Evolutionary conservation across 495 filamentous ascomycete species (phyloP).

Genomic region (Elaphomyces granulatus): DNA sequence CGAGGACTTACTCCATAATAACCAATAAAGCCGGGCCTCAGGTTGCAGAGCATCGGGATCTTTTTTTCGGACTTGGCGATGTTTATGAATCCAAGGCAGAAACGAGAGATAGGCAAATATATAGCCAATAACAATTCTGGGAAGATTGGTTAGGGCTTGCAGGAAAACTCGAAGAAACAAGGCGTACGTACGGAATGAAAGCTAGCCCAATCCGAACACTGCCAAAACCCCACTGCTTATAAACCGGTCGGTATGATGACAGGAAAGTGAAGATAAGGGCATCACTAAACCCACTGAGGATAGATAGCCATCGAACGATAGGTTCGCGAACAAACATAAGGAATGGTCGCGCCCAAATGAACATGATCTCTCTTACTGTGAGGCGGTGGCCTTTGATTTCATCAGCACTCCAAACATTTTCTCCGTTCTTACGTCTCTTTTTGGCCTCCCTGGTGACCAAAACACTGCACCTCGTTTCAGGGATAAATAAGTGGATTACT

Average conservation of each 20-base stretch:
- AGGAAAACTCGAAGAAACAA: background rate
- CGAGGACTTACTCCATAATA: conserved; percentile 27
- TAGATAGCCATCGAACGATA: conserved; percentile 49
- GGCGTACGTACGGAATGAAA: conserved; percentile 26
- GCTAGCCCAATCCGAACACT: conserved; percentile 37
- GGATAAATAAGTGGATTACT: conserved; percentile 49
- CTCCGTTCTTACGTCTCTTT: conserved; percentile 38
- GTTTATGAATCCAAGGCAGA: conserved; percentile 41
- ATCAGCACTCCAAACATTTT: conserved; percentile 39
- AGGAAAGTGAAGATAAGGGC: conserved; percentile 61
- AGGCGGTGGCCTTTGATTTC: conserved; percentile 35
- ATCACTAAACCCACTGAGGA: conserved; percentile 58
- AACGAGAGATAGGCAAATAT: conserved; percentile 44
- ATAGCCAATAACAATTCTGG: conserved; percentile 44
- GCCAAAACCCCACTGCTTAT: conserved; percentile 46
- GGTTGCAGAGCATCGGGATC: conserved; percentile 13
- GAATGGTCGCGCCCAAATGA: conserved; percentile 51
- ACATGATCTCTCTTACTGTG: conserved; percentile 31
- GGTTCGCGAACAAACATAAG: conserved; percentile 57
- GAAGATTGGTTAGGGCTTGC: background rate
- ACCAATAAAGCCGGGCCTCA: conserved; percentile 13
- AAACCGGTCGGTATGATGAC: conserved; percentile 45
- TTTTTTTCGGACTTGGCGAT: conserved; percentile 22
- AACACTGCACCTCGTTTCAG: conserved; percentile 49
- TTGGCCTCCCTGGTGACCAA: conserved; percentile 47